Conservation (phyloP, 2,329 filamentous ascomycete genomes). For the Monosporascus sp. region DNA sequence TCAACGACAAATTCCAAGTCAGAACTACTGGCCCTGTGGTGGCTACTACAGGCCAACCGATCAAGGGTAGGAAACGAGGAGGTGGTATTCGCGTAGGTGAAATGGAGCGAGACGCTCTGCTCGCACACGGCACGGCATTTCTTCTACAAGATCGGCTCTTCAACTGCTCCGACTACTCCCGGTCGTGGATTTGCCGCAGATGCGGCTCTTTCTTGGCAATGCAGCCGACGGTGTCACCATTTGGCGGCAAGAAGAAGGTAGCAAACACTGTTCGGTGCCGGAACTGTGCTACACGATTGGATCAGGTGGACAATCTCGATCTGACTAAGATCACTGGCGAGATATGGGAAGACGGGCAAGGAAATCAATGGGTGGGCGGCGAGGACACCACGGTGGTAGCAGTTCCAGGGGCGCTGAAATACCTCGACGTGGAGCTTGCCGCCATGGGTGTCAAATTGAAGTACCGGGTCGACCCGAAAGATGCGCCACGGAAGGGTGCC, state of each 20-base stretch:
- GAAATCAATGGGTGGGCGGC: constrained; percentile 78
- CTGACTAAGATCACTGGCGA: constrained; percentile 58
- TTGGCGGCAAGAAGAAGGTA: constrained; percentile 58
- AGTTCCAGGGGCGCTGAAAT: constrained; percentile 88
- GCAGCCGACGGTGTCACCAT: constrained; percentile 69
- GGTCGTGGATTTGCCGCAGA: constrained; percentile 80
- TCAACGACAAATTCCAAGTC: constrained; percentile 99
- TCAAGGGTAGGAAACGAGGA: constrained; percentile 93
- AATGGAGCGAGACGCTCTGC: constrained; percentile 94
- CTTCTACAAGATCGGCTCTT: constrained; percentile 90
- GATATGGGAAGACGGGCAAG: constrained; percentile 90
- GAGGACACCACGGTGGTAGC: constrained; percentile 88
- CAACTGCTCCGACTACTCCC: constrained; percentile 93
- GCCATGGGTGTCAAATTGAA: constrained; percentile 96
- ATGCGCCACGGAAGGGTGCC: constrained; percentile 53
- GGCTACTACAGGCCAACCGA: constrained; percentile 85
- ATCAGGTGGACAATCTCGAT: constrained; percentile 53
- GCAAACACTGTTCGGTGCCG: constrained; percentile 72
- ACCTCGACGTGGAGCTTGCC: constrained; percentile 88
- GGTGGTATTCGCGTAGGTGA: constrained; percentile 98
- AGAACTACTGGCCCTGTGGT: constrained; percentile 92
- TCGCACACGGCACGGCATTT: constrained; percentile 94
- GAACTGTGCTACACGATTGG: constrained; percentile 62
- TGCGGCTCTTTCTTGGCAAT: constrained; percentile 91
- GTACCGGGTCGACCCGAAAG: constrained; percentile 63